phyloP scores from a whole-genome alignment of 345 rosid genomes.

The Corchorus capsularis region DNA sequence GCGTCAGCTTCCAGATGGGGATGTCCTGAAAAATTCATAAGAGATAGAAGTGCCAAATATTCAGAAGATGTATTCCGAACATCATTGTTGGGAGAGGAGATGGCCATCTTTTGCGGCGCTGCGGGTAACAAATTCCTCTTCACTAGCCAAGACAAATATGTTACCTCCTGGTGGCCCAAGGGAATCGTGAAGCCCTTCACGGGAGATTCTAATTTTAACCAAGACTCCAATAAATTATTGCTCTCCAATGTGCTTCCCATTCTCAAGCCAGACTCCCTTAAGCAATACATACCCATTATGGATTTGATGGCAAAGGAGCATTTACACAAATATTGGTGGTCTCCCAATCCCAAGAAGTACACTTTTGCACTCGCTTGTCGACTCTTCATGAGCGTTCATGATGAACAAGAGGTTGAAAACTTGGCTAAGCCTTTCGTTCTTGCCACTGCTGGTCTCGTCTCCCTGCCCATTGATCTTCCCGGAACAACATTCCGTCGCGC shows the following conservation, averaged over 20 bases:
- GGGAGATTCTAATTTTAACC: too few species aligned
- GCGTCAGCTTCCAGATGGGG: conserved; percentile 19
- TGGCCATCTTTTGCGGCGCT: conserved; percentile 34
- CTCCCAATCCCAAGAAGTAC: conserved; percentile 29
- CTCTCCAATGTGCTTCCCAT: conserved; percentile 25
- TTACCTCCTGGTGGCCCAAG: conserved; percentile 36
- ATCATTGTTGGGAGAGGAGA: conserved; percentile 29
- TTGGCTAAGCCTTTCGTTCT: conserved; percentile 24
- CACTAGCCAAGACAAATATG: conserved; percentile 36
- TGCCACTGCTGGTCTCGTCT: conserved; percentile 31
- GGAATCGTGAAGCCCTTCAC: too few species aligned
- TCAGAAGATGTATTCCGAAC: conserved; percentile 33
- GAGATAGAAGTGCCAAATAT: conserved; percentile 30
- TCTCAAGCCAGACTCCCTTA: conserved; percentile 31
- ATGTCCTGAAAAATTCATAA: conserved; percentile 29
- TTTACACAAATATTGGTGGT: conserved; percentile 26
- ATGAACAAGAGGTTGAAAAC: conserved; percentile 9
- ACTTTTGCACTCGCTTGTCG: conserved; percentile 36
- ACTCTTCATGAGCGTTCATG: conserved; percentile 28
- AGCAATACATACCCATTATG: conserved; percentile 33
- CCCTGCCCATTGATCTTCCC: conserved; percentile 37
- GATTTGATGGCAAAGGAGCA: conserved; percentile 39
- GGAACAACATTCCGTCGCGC: conserved; percentile 32
- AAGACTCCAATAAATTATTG: too few species aligned
- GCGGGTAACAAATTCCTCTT: conserved; percentile 35